A percentile compares a stretch with the other conserved stretches of the same genome.
Conservation (phyloP, 495 filamentous ascomycete genomes). For the Hypoxylon fragiforme region DNA sequence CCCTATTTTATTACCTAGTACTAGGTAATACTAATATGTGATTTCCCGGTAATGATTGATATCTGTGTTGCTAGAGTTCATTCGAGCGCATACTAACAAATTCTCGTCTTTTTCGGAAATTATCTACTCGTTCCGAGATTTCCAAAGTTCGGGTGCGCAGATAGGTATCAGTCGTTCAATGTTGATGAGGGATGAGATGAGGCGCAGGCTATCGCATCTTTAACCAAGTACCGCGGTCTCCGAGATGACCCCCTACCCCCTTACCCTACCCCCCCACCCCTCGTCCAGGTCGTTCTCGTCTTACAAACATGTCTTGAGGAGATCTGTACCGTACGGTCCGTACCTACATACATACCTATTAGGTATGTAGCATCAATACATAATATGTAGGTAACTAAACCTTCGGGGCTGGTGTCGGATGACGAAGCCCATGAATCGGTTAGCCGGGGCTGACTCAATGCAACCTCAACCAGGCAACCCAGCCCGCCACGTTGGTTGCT, state of each 20-base stretch:
- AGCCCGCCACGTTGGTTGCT: constrained; percentile 31
- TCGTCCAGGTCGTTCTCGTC: too few relatives aligned
- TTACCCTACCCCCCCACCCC: neutral
- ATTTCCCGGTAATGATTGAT: too few relatives aligned
- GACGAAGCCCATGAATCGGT: constrained; percentile 32
- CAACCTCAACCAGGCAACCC: constrained; percentile 29
- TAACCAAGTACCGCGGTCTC: constrained; percentile 12
- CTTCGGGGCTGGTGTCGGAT: constrained; percentile 25
- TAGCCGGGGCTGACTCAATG: constrained; percentile 35
- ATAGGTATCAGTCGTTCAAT: neutral
- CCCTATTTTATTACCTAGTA: constrained; percentile 30
- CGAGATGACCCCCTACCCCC: constrained; percentile 3
- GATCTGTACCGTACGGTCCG: too few relatives aligned
- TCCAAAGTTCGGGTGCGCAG: constrained; percentile 12
- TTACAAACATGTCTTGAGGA: too few relatives aligned
- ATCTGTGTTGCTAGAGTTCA: neutral
- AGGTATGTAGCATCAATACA: constrained; percentile 4
- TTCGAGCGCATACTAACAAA: neutral
- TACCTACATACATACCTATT: constrained; percentile 1
- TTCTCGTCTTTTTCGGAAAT: constrained; percentile 1
- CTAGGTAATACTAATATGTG: too few relatives aligned
- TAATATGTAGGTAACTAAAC: too few relatives aligned
- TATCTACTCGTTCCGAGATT: neutral
- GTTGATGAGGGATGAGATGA: neutral
- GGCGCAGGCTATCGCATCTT: too few relatives aligned